Evolutionary conservation across 208 protist species (phyloP).

Genomic region (Leishmania aethiopica): DNA sequence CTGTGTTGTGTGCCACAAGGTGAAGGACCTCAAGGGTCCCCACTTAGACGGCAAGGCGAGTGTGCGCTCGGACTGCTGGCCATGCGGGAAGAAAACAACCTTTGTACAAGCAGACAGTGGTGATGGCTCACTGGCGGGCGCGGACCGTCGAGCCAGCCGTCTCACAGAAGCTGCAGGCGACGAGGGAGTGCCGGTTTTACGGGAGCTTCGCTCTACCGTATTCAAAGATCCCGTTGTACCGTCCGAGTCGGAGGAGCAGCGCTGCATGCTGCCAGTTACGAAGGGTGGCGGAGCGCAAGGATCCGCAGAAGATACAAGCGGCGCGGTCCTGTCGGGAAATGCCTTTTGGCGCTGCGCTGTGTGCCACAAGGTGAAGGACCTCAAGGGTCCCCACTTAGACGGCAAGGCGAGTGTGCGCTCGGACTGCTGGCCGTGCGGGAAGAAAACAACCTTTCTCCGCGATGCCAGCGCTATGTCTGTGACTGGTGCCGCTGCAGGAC

Average conservation of each 20-base stretch:
- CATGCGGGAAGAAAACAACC: background rate
- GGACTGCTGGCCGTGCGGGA: background rate
- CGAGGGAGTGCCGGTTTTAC: background rate
- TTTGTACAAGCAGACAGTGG: background rate
- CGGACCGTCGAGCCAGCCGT: background rate
- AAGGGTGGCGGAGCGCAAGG: too few species aligned
- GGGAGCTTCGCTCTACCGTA: background rate
- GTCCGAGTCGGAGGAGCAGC: background rate
- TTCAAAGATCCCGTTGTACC: constrained; percentile 1
- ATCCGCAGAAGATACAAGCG: background rate
- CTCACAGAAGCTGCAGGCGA: background rate
- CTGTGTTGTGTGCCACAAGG: background rate
- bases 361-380: constrained; percentile 1
- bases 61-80: too few species aligned
- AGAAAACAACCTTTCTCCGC: background rate
- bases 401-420: background rate
- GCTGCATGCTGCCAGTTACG: background rate
- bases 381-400: background rate
- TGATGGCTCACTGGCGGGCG: background rate
- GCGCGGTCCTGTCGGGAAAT: background rate
- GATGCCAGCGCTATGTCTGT: background rate
- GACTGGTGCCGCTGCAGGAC: background rate
- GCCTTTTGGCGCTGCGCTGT: background rate
- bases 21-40: too few species aligned
- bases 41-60: too few species aligned